These are phyloP conservation scores for Rhizopogon rudus DNA, from an alignment of 768 basidiomycete species.

Conservation along the genomic window DNA sequence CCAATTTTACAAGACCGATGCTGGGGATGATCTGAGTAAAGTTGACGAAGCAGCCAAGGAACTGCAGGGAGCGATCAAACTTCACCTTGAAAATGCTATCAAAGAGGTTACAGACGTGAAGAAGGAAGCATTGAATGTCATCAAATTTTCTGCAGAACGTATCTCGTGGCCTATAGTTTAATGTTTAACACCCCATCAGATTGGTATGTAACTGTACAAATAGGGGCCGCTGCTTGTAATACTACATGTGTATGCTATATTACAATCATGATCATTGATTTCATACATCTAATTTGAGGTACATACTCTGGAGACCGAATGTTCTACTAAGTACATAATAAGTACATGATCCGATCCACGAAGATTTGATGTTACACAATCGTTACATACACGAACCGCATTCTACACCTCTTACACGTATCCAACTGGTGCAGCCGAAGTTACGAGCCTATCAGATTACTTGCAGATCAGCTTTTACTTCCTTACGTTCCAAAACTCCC, in stretches of 20 bases:
- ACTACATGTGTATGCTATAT: too few relatives aligned
- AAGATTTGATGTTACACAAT: not conserved
- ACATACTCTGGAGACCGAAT: too few relatives aligned
- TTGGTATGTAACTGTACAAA: too few relatives aligned
- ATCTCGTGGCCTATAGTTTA: not conserved
- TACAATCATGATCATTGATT: too few relatives aligned
- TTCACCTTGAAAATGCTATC: not conserved
- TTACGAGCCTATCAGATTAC: not conserved
- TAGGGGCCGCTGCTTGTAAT: too few relatives aligned
- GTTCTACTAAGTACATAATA: too few relatives aligned
- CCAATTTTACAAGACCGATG: slow-evolving; percentile 4
- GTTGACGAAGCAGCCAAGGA: slow-evolving; percentile 3
- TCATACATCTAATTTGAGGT: not conserved
- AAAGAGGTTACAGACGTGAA: not conserved
- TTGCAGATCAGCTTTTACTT: not conserved
- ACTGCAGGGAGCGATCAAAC: not conserved
- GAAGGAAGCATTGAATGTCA: not conserved
- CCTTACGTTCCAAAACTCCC: slow-evolving; percentile 1
- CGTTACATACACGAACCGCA: not conserved
- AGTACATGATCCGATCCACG: too few relatives aligned
- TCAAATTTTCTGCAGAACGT: not conserved
- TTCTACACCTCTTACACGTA: not conserved
- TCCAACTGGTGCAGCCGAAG: not conserved
- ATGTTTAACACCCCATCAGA: too few relatives aligned
- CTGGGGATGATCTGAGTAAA: not conserved